Base-by-base conservation (phyloP, 2,329 filamentous ascomycete genomes). In the Camptophora hylomeconis region DNA sequence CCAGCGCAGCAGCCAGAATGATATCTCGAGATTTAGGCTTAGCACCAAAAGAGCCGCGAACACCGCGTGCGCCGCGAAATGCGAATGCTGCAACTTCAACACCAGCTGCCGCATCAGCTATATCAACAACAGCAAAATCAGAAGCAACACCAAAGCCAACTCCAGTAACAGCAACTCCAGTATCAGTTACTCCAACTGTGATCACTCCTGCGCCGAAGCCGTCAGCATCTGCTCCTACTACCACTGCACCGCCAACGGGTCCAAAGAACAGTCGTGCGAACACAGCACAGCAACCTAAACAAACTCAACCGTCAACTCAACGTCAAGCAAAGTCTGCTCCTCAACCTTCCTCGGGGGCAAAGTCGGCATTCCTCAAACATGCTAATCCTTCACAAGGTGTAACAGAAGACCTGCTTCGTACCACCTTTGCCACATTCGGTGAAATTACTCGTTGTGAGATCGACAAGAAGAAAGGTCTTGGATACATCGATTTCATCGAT, bases 391-490 rank as follows among this genome's bases (percentile, higher is more conserved):
- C 84, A 0, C 87, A 94, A 49, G 87, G 87, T 9, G 80, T 94
- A 25, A 94, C 83, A 0, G 87, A 94, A 48, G 60, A 76, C 0
- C 57, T 84, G 0, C 70, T 95, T 2, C 75, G 78, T 44, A 69
- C 78, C 41, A 75, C 80, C 1, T 72, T 95, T 49, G 67, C 75
- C 24, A 54, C 59, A 0, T 92, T 83, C 44, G 87, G 87, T 2
- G 53, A 69, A 1, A 70, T 94, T 24, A 71, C 71, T 1, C 78
- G 73, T 40, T 81, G 93, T 11, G 87, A 94, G 45, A 87, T 95
- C 30, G 87, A 95, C 50, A 86, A 84, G 53, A 80, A 86, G 46
- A 94, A 94, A 53, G 84, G 84, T 0, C 92, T 93, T 46, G 87
- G 84, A 2, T 93, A 94, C 50, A 77, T 92, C 20, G 81, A 93